These are phyloP conservation scores for Trichoderma gamsii DNA, from an alignment of 495 filamentous ascomycete species.

Conservation along the genomic window DNA sequence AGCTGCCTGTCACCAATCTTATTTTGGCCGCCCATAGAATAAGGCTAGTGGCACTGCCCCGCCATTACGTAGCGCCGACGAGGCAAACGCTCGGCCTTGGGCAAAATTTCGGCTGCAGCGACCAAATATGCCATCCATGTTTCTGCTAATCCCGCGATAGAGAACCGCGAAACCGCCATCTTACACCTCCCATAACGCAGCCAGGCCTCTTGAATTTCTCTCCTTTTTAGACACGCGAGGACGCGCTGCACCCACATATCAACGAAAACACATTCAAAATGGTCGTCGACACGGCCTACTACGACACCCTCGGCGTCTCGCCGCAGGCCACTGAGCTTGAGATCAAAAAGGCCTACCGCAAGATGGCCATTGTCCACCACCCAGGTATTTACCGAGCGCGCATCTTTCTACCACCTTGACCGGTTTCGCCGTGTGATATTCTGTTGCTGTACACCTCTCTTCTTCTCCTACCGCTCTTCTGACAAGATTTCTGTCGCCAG, in stretches of 20 bases:
- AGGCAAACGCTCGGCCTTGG: background rate
- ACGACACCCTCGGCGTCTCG: constrained; percentile 83
- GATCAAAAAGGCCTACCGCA: constrained; percentile 99
- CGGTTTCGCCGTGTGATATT: background rate
- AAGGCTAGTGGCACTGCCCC: constrained; percentile 9
- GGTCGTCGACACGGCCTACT: constrained; percentile 83
- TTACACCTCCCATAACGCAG: constrained; percentile 8
- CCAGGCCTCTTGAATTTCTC: background rate
- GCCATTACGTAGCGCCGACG: constrained; percentile 12
- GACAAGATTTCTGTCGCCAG: constrained; percentile 36
- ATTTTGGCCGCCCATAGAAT: background rate
- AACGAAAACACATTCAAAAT: constrained; percentile 34
- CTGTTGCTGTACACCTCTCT: background rate
- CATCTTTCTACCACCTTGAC: background rate
- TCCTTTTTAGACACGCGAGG: background rate
- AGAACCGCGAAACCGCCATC: background rate
- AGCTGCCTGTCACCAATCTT: background rate
- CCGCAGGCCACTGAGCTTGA: constrained; percentile 88
- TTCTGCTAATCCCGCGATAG: background rate
- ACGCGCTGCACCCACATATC: background rate
- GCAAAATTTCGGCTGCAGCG: constrained; percentile 11
- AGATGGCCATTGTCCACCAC: constrained; percentile 74
- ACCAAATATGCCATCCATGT: constrained; percentile 1
- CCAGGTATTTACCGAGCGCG: constrained; percentile 40
- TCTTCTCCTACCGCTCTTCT: constrained; percentile 9